Base-by-base conservation (phyloP, 176 grass and related monocot genomes). In the Cymbopogon citratus region DNA sequence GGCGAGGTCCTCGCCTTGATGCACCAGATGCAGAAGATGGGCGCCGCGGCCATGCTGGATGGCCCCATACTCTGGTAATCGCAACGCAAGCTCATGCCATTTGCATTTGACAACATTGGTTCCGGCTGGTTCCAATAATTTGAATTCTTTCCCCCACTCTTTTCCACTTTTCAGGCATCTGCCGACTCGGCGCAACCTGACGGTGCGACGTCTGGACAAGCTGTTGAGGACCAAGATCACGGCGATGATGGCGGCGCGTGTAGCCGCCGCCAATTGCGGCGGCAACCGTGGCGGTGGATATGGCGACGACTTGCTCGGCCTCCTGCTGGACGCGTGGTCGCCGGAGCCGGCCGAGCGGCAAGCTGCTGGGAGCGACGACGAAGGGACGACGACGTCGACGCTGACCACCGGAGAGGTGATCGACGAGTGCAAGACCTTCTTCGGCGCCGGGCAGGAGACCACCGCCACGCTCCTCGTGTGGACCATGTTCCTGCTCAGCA, bases 351-450 rank as follows among this genome's bases (percentile, higher is more conserved):
- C n/a, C 8, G 21, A 81, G 51, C 15, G 28, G 43, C 62, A 14
- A 24, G 21, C 16, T 54, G 51, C n/a, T n/a, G n/a, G 21, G 31
- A 33, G 63, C 23, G 44, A 75, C 5, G 36, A 18, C 45, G 45
- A 48, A 48, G 45, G 45, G 43, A 45, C 12, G 43, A 5, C 35
- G 66, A 60, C 59, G n/a, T n/a, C n/a, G 29, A 56, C 12, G 1
- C 15, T 91, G 74, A 88, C 59, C 59, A 82, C 38, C 24, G 29
- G 85, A 0, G 89, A 91, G 73, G 81, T 85, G 10, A 62, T 91
- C 21, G 78, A 81, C 9, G 82, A 91, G 68, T 85, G 82, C 78
- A 91, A 91, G 82, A 88, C 78, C 39, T 83, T 88, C 67, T 91
- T 82, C 24, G 56, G 31, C 23, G 82, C 89, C 0, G 89, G 89